Base-by-base conservation (phyloP, 2,329 filamentous ascomycete species). In the Cercospora sp. region DNA sequence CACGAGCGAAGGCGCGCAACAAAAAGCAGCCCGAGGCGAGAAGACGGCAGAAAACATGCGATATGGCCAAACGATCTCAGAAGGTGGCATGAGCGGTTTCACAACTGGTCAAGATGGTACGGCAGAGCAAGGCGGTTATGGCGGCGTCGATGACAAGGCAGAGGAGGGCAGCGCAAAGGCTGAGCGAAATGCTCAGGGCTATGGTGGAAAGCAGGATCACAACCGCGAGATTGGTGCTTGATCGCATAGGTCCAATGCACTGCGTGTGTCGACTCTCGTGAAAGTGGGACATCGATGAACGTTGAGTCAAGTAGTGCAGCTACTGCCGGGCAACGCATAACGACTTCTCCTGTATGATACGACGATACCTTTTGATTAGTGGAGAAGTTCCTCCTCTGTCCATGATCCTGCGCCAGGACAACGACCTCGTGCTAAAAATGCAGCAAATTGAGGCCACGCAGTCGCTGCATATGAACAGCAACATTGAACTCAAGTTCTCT, bases 31-130 rank as follows among this genome's bases (percentile, higher is more conserved):
- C 70, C 73, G 81, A 70, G 78, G 82, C 68, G 75, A 84, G 75
- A 78, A 81, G 76, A 80, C 79, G 69, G 83, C 81, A 42, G 84
- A 84, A 69, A 86, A 86, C 71, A 82, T 86, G 3, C 79, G 84
- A 51, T 87, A 85, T 71, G 87, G 86, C 6, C 83, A 88, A 76
- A 80, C 81, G 5, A 86, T 88, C 45, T 84, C 83, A 39, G 85
- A 87, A 74, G 76, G 84, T 30, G 86, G 86, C 2, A 81, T 85
- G 75, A 86, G 86, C 36, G 85, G 84, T 6, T 80, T 83, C 77
- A 87, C 86, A 42, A 79, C 77, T 33, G 80, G 78, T 28, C 75
- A 68, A 57, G 79, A 68, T 51, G 79, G 74, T 68, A 77, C 68
- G 67, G 79, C 72, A 74, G 79, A 66, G 72, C 80, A 74, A 75